Percentiles rank a stretch among this genome's conserved stretches.
phyloP scores from a whole-genome alignment of 1,284 basidiomycete genomes.

The Pholiota adiposa region DNA sequence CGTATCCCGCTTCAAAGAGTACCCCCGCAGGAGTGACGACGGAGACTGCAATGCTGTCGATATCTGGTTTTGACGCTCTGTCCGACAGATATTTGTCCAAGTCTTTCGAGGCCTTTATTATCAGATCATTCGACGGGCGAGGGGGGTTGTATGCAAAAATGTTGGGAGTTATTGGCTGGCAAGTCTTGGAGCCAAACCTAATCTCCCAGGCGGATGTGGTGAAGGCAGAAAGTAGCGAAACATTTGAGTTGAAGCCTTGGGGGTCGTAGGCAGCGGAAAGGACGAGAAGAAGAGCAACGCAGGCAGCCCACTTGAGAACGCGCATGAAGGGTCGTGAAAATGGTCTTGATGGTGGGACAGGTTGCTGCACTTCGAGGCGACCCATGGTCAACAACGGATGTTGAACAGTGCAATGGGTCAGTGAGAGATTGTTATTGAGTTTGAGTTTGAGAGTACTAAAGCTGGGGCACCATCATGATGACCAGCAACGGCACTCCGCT shows the following conservation, averaged over 20 bases:
- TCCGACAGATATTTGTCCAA: constrained; percentile 25
- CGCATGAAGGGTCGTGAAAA: background rate
- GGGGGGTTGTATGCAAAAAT: constrained; percentile 26
- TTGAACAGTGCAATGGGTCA: background rate
- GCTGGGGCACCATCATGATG: too few relatives aligned
- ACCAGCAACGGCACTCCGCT: too few relatives aligned
- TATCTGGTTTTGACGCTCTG: constrained; percentile 28
- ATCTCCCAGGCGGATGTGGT: background rate
- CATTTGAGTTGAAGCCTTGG: background rate
- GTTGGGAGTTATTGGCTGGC: constrained; percentile 24
- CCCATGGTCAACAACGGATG: background rate
- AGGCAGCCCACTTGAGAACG: background rate
- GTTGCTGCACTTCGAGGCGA: background rate
- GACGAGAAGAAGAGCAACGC: background rate
- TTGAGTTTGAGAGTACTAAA: too few relatives aligned
- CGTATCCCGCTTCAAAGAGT: constrained; percentile 42
- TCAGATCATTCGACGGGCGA: constrained; percentile 21
- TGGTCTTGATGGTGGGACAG: background rate
- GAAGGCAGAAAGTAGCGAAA: background rate
- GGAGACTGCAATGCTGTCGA: constrained; percentile 46
- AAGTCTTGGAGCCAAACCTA: constrained; percentile 4
- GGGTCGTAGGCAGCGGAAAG: background rate
- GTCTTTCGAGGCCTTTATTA: constrained; percentile 22
- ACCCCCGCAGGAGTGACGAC: constrained; percentile 44
- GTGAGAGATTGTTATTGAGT: too few relatives aligned